Conservation (phyloP, 1,284 basidiomycete genomes). For the Pyrrhoderma lamaoense region DNA sequence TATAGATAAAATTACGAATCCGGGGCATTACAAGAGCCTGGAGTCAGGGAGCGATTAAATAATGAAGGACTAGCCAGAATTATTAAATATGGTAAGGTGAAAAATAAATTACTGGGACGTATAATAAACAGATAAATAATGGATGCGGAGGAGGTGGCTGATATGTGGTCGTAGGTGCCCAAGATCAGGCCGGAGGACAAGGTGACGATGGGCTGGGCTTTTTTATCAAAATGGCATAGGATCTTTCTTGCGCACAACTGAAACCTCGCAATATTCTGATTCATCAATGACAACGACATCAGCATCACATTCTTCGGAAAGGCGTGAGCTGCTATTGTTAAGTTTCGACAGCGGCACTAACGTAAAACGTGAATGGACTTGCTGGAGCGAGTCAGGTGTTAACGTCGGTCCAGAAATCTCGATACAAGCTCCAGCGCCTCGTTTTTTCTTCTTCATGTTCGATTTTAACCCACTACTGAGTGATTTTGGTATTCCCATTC, state of each 20-base stretch:
- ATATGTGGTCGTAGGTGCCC: no score
- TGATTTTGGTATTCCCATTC: background rate
- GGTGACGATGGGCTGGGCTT: background rate
- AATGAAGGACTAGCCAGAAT: no score
- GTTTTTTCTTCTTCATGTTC: conserved; percentile 1
- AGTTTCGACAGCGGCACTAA: conserved; percentile 11
- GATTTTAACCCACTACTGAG: background rate
- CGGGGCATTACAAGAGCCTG: no score
- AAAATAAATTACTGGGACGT: no score
- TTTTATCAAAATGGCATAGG: background rate
- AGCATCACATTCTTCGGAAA: background rate
- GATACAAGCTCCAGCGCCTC: background rate
- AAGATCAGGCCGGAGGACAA: no score
- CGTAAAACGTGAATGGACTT: conserved; percentile 11
- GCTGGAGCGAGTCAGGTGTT: conserved; percentile 11
- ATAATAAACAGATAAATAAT: no score
- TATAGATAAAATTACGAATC: background rate
- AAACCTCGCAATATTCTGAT: conserved; percentile 3
- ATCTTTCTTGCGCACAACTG: background rate
- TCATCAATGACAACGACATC: conserved; percentile 4
- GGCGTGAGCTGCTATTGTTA: background rate
- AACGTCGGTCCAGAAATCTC: conserved; percentile 15
- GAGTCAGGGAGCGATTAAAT: no score
- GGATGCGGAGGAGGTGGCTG: no score
- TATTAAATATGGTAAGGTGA: no score